Evolutionary conservation across 2,329 filamentous ascomycete species (phyloP), one percentile per base, ranked within the genome.

Genomic region (Seiridium unicorne): DNA sequence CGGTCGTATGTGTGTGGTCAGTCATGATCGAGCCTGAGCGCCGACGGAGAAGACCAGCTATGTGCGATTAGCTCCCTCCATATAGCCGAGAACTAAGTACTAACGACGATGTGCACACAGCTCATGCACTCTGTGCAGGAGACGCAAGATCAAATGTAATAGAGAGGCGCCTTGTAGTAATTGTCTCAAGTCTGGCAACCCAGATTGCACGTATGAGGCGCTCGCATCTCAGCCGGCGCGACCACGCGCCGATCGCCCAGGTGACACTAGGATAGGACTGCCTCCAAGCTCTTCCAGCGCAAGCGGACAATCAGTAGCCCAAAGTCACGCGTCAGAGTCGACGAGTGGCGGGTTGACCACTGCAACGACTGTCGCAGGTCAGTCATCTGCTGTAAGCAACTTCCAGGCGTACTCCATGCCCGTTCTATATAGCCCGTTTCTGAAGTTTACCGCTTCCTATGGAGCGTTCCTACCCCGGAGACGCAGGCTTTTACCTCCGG

Each of bases 141-240:
- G 74, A 58, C 81, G 84, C 38, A 89, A 89, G 69, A 81, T 88
- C 60, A 77, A 79, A 59, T 89, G 86, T 66, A 82, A 88, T 66
- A 79, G 83, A 49, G 80, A 81, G 61, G 72, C 69, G 7, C 86
- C 86, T 0, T 89, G 86, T 66, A 80, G 75, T 62, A 85, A 86
- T 62, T 89, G 86, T 65, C 57, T 81, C 11, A 81, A 80, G 64
- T 82, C 84, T 5, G 80, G 78, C 61, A 82, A 78, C 44, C 73
- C 77, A 2, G 73, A 75, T 47, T 89, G 86, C 65, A 76, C 81
- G 1, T 88, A 67, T 60, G 63, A 69, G 9, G 68, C 35, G 10
- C 35, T 13, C 4, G 18, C 35, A 18, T 64, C 31, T 66, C 66
- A 18, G 40, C 60, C 32, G 44, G 18, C 35, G 5, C 34, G 34